Evolutionary conservation across 805 yeast species (phyloP), one percentile per base, ranked within the genome.

Genomic region (Candida pini): DNA sequence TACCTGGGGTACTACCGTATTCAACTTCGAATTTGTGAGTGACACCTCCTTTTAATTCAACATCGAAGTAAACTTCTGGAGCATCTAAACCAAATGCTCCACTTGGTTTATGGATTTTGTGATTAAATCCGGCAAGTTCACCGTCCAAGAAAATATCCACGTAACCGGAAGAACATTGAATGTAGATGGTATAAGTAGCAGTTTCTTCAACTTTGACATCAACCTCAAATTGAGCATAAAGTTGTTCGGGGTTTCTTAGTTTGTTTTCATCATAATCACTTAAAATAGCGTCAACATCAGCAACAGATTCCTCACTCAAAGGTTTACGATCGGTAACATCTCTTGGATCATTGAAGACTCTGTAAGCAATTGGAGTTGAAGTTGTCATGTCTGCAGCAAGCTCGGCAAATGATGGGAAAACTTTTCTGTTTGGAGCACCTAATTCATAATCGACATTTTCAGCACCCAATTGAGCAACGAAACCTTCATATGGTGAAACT

Each of bases 61-160:
- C 37, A 8, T 45, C 39, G n/a, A n/a, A n/a, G n/a, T n/a, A n/a
- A n/a, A n/a, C n/a, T 25, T 44, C 45, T 9, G 36, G 38, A 9
- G 31, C 41, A 21, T 48, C 49, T n/a, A 27, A 16, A 15, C 47
- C 35, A 18, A 40, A 30, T 5, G 64, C 57, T 18, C 69, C 70
- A 19, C 72, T 73, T 30, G 49, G 42, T 12, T 34, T 50, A 49
- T 68, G 73, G 19, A 55, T 43, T 28, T 69, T 64, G 46, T 62
- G 64, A 53, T 69, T 66, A 49, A 68, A 73, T 33, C 68, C 66
- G 27, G 69, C 47, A 33, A 68, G 54, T 41, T 65, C 52, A 36
- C 45, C 73, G 44, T 69, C 62, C 33, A 69, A 45, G 47, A 60
- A 69, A 22, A 69, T 32, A 43, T 60, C 59, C 10, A 69, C 66